These are phyloP conservation scores for Umbelopsis ramanniana DNA, from an alignment of 192 early-diverging fungal genomes.

Conservation along the genomic window DNA sequence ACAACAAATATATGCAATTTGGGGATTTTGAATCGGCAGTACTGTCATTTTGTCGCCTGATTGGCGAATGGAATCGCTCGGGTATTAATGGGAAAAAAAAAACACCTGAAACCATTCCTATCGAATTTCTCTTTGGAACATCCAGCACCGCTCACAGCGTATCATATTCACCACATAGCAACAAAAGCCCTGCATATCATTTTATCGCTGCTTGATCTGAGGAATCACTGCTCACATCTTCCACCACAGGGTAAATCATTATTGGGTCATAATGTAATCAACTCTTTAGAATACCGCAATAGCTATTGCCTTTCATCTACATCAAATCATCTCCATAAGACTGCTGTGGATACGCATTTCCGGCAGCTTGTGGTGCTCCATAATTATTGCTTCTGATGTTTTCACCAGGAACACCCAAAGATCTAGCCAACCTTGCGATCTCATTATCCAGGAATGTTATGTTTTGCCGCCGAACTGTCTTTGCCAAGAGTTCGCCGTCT, in stretches of 20 bases:
- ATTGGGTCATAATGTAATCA: no score
- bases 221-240: no score
- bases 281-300: no score
- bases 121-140: no score
- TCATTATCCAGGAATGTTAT: conserved; percentile 76
- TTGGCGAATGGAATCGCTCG: neutral
- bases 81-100: neutral
- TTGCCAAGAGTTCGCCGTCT: conserved; percentile 61
- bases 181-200: no score
- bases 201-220: no score
- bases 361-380: neutral
- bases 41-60: neutral
- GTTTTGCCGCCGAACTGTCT: conserved; percentile 55
- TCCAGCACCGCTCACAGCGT: no score
- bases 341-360: neutral
- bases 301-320: neutral
- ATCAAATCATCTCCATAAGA: conserved; percentile 14
- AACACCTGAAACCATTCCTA: no score
- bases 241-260: no score
- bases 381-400: conserved; percentile 5
- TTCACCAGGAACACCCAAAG: conserved; percentile 48
- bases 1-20: neutral
- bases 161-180: no score
- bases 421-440: conserved; percentile 51
- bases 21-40: neutral